Base-by-base conservation (phyloP, 129 eudicot species). In the Ambrosia trifida region DNA sequence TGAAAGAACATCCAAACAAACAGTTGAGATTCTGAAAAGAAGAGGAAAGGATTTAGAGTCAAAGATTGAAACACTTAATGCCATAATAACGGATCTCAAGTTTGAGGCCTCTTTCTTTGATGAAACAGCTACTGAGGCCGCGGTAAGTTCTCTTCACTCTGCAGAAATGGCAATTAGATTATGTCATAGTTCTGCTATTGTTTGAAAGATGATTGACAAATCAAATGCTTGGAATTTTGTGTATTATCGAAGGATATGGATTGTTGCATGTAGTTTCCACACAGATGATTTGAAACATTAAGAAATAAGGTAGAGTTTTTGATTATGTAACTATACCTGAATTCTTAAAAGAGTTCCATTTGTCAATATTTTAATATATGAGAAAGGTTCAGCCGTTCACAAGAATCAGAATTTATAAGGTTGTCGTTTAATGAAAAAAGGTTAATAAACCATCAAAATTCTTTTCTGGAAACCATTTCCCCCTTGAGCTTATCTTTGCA, bases 1-100 rank as follows among this genome's bases (percentile, higher is more conserved):
- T 28, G 96, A 89, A 35, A 87, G 98, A 84, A 85, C 98, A 72
- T 79, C 96, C 19, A 94, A 89, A 72, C 98, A 94, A 79, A 87
- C 98, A 41, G 64, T 78, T 65, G 98, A 94, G 74, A 89, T 94
- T 66, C 72, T 94, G 69, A 87, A 80, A 80, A 89, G 98, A 84
- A 87, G 98, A 84, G 93, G 96, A 66, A 85, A 85, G 30, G 76
- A 69, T 63, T 64, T 94, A 69, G 90, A 87, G 20, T 75, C 86
- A 24, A 90, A 94, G 73, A 76, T 87, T 20, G 90, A 94, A 35
- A 77, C 87, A 57, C 80, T 89, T 19, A 85, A 94, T 72, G 89
- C 92, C 74, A 78, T 82, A 17, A 89, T 94, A 73, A 75, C 82
- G 53, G 96, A 94, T 74, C 91, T 89, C 50, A 84, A 84, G 78